Percentiles rank a stretch among this genome's conserved stretches.
phyloP scores from a whole-genome alignment of 805 yeast species.

The Yamadazyma laniorum region DNA sequence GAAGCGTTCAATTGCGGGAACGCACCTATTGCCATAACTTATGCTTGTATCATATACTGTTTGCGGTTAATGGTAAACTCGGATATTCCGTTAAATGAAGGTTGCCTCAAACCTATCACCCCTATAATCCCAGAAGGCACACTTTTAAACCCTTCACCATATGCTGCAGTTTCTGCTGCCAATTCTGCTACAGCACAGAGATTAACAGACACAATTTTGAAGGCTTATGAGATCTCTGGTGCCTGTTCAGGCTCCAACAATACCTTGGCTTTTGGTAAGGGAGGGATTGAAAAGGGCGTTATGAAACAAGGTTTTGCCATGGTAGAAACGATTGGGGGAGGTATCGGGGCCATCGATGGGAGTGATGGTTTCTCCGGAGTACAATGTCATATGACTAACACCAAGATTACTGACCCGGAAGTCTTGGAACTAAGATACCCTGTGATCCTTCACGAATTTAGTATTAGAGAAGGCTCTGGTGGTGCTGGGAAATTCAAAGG shows the following conservation, averaged over 20 bases:
- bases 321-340: conserved; percentile 14
- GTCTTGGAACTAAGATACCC: conserved; percentile 17
- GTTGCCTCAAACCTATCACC: conserved; percentile 22
- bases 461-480: conserved; percentile 13
- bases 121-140: conserved; percentile 17
- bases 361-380: conserved; percentile 24
- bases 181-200: conserved; percentile 24
- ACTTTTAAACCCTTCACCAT: conserved; percentile 20
- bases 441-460: conserved; percentile 11
- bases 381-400: conserved; percentile 45
- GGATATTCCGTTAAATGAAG: conserved; percentile 24
- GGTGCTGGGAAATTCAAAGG: conserved; percentile 16
- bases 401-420: conserved; percentile 18
- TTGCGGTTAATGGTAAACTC: conserved; percentile 21
- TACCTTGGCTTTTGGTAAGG: conserved; percentile 14
- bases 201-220: conserved; percentile 22
- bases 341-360: conserved; percentile 13
- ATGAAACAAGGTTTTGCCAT: conserved; percentile 17
- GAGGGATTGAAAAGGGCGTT: conserved; percentile 14
- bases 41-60: conserved; percentile 23
- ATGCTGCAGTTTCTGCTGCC: conserved; percentile 25
- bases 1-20: conserved; percentile 23
- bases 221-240: conserved; percentile 21
- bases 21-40: conserved; percentile 25
- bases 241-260: conserved; percentile 20